Conservation (phyloP, 495 filamentous ascomycete species). For the Penicillium roqueforti region DNA sequence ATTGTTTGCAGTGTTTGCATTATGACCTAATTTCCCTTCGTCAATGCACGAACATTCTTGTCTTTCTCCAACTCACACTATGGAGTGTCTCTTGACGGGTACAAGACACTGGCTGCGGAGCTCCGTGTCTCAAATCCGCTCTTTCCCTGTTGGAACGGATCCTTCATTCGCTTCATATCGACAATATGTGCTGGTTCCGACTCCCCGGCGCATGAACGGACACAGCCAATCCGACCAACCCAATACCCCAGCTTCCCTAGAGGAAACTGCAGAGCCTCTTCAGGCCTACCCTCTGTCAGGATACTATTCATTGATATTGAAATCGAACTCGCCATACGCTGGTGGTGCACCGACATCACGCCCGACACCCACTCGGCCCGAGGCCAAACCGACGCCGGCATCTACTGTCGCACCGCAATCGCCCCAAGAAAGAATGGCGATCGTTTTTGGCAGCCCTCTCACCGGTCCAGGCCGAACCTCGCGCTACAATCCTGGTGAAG, state of each 20-base stretch:
- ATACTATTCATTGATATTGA: slow-evolving; percentile 38
- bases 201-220: slow-evolving; percentile 23
- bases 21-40: slow-evolving; percentile 32
- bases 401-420: slow-evolving; percentile 27
- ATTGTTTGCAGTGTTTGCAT: slow-evolving; percentile 44
- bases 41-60: neutral
- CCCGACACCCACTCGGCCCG: slow-evolving; percentile 16
- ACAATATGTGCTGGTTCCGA: slow-evolving; percentile 21
- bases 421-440: slow-evolving; percentile 53
- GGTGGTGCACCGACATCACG: slow-evolving; percentile 23
- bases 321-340: slow-evolving; percentile 26
- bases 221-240: slow-evolving; percentile 9
- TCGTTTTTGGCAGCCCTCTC: slow-evolving; percentile 74
- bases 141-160: neutral
- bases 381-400: slow-evolving; percentile 26
- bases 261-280: slow-evolving; percentile 6
- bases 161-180: slow-evolving; percentile 3
- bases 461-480: slow-evolving; percentile 63
- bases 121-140: neutral
- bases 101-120: slow-evolving; percentile 19
- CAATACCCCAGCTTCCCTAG: slow-evolving; percentile 11
- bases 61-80: slow-evolving; percentile 17
- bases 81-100: slow-evolving; percentile 29
- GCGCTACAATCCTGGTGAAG: slow-evolving; percentile 50
- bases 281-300: slow-evolving; percentile 44